phyloP scores from a whole-genome alignment of 768 basidiomycete genomes.

The Polyporus arcularius region DNA sequence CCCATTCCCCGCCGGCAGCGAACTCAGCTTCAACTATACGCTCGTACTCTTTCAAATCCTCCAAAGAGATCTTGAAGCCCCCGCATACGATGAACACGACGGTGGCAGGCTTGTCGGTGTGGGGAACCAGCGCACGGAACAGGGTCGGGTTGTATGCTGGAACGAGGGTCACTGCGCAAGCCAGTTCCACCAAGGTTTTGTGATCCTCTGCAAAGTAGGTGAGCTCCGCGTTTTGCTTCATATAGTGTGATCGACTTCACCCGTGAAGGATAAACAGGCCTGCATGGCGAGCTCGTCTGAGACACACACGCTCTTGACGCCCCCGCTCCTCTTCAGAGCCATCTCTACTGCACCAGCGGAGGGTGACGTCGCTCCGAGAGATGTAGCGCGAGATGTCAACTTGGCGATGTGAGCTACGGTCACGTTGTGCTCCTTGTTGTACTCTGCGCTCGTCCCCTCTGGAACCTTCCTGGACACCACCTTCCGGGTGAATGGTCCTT shows the following conservation, averaged over 20 bases:
- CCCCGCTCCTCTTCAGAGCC: conserved; percentile 61
- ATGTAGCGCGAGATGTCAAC: conserved; percentile 67
- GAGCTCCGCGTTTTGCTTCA: not conserved
- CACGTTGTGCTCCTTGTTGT: conserved; percentile 46
- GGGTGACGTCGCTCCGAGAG: conserved; percentile 70
- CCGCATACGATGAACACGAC: conserved; percentile 72
- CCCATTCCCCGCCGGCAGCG: conserved; percentile 30
- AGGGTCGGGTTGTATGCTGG: conserved; percentile 62
- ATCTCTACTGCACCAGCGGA: conserved; percentile 61
- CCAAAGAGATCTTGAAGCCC: conserved; percentile 66
- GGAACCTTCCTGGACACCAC: conserved; percentile 39
- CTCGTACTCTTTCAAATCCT: conserved; percentile 53
- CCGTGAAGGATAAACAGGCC: conserved; percentile 53
- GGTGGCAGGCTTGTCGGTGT: conserved; percentile 32
- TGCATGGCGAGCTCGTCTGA: conserved; percentile 74
- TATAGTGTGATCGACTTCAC: conserved; percentile 38
- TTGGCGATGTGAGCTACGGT: conserved; percentile 56
- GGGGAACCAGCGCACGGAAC: conserved; percentile 52
- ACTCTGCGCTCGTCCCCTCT: conserved; percentile 41
- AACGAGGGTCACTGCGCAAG: conserved; percentile 69
- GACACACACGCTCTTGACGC: conserved; percentile 58
- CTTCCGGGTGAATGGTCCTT: conserved; percentile 32
- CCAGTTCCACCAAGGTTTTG: conserved; percentile 72
- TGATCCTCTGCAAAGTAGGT: conserved; percentile 59
- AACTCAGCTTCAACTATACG: conserved; percentile 39